Evolutionary conservation across 2,329 filamentous ascomycete genomes (phyloP).

Genomic region (Ophidiomyces ophidiicola): DNA sequence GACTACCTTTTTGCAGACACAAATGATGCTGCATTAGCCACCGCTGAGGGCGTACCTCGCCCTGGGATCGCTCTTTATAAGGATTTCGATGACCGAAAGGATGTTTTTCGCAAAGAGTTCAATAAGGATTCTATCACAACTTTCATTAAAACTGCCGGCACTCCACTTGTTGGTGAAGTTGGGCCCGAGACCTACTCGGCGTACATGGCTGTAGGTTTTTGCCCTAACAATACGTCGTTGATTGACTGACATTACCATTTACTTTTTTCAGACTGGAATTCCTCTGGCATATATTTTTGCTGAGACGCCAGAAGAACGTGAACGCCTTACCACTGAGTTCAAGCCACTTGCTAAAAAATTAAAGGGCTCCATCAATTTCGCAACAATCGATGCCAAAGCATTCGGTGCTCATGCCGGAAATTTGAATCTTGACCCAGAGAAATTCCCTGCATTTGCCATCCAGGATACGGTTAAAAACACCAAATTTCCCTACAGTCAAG

Average conservation of each 20-base stretch:
- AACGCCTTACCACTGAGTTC: slow-evolving; percentile 60
- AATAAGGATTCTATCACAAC: slow-evolving; percentile 64
- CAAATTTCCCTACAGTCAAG: slow-evolving; percentile 90
- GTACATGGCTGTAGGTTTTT: slow-evolving; percentile 64
- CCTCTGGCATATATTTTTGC: slow-evolving; percentile 97
- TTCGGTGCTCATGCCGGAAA: slow-evolving; percentile 93
- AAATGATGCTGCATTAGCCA: slow-evolving; percentile 69
- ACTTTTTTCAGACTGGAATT: slow-evolving; percentile 52
- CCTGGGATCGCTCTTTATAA: slow-evolving; percentile 93
- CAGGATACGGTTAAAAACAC: slow-evolving; percentile 91
- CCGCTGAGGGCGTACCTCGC: slow-evolving; percentile 78
- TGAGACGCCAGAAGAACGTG: slow-evolving; percentile 80
- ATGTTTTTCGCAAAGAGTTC: slow-evolving; percentile 68
- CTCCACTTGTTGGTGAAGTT: slow-evolving; percentile 86
- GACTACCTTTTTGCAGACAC: slow-evolving; percentile 84
- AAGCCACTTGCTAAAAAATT: slow-evolving; percentile 82
- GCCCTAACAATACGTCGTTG: background rate
- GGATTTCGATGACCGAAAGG: slow-evolving; percentile 93
- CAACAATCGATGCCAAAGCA: slow-evolving; percentile 86
- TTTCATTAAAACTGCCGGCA: slow-evolving; percentile 75
- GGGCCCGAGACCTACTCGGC: slow-evolving; percentile 90
- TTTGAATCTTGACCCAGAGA: slow-evolving; percentile 89
- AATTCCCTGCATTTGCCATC: slow-evolving; percentile 96
- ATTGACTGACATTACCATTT: background rate
- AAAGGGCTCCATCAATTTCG: slow-evolving; percentile 93